phyloP scores from a whole-genome alignment of 75 land plant genomes.

The Ceratopteris richardii region DNA sequence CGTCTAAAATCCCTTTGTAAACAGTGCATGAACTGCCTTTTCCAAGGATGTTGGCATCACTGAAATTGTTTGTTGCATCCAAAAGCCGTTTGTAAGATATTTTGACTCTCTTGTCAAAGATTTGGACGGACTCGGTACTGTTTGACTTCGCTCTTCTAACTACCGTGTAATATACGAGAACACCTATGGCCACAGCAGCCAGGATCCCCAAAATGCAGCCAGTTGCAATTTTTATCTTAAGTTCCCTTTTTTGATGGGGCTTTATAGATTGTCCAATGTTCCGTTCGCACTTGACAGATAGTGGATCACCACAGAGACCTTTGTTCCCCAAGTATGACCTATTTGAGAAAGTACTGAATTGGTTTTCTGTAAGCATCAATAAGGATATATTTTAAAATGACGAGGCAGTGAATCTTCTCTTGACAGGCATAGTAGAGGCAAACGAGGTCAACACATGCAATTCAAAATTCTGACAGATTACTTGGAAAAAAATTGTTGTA shows the following conservation, averaged over 20 bases:
- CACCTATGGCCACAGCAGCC: background rate
- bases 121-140: slow-evolving; percentile 7
- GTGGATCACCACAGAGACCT: slow-evolving; percentile 4
- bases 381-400: too few relatives aligned
- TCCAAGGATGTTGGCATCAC: slow-evolving; percentile 15
- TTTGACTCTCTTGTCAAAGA: slow-evolving; percentile 14
- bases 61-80: slow-evolving; percentile 14
- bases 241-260: background rate
- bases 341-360: background rate
- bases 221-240: background rate
- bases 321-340: background rate
- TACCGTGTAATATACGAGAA: background rate
- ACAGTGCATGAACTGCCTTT: slow-evolving; percentile 19
- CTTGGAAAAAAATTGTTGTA: too few relatives aligned
- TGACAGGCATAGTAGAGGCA: too few relatives aligned
- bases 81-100: slow-evolving; percentile 8
- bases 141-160: background rate
- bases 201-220: background rate
- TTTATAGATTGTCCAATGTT: background rate
- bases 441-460: too few relatives aligned
- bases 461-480: too few relatives aligned
- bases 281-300: background rate
- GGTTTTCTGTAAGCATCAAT: background rate
- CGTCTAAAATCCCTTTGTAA: slow-evolving; percentile 17
- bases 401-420: too few relatives aligned